Evolutionary conservation across 2,329 filamentous ascomycete genomes (phyloP).

Genomic region (Fusarium sororula): DNA sequence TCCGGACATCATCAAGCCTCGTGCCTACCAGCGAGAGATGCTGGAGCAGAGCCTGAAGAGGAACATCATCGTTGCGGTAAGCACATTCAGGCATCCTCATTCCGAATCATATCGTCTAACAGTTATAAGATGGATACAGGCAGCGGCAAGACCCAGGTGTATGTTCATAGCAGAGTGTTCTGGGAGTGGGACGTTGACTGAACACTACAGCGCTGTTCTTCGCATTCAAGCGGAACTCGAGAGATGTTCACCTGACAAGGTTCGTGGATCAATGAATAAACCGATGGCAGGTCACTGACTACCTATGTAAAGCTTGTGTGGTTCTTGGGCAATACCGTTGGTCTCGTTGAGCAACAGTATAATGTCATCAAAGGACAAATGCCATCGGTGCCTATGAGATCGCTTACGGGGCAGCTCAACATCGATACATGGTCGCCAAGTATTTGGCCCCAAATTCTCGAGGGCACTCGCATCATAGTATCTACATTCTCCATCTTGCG

Average conservation of each 20-base stretch:
- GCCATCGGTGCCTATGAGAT: constrained; percentile 64
- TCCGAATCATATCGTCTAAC: background rate
- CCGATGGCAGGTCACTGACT: constrained; percentile 17
- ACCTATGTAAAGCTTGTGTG: constrained; percentile 64
- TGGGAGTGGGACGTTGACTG: constrained; percentile 27
- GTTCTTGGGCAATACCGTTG: constrained; percentile 77
- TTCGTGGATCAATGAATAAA: constrained; percentile 59
- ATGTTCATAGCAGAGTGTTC: constrained; percentile 44
- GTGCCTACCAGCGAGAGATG: constrained; percentile 82
- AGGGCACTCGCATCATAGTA: constrained; percentile 75
- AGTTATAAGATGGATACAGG: constrained; percentile 78
- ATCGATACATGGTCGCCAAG: constrained; percentile 76
- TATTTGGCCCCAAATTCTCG: constrained; percentile 74
- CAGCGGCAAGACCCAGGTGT: constrained; percentile 82
- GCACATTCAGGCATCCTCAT: constrained; percentile 30
- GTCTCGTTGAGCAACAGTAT: constrained; percentile 73
- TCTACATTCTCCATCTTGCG: constrained; percentile 80
- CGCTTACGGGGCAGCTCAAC: constrained; percentile 74
- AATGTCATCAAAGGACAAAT: constrained; percentile 68
- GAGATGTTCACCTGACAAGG: constrained; percentile 61
- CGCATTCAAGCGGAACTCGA: constrained; percentile 74
- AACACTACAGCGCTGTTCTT: constrained; percentile 65
- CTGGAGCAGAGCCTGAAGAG: constrained; percentile 71
- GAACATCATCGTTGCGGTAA: constrained; percentile 77
- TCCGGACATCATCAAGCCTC: constrained; percentile 51